Base-by-base conservation (phyloP, 2,329 filamentous ascomycete genomes). In the Ciborinia camelliae region DNA sequence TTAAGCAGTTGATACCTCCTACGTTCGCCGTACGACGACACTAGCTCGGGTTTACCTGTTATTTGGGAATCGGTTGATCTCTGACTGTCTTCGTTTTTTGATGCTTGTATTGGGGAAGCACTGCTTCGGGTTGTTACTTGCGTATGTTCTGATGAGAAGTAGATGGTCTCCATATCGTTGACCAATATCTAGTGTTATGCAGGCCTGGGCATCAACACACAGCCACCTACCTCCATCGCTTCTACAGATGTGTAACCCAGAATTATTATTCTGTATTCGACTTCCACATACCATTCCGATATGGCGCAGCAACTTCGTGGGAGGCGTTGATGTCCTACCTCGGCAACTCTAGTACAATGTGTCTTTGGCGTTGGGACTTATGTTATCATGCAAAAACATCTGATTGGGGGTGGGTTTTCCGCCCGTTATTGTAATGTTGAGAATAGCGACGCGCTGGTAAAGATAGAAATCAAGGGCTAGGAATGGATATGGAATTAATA, bases 51-150 rank as follows among this genome's bases (percentile, higher is more conserved):
- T 32, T 32, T 32, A n/a, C 3, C 20, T 9, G 28, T 4, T 23
- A 3, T 45, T 6, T 7, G 12, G 26, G 15, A 10, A 20, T n/a
- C 9, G 6, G 18, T 43, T 1, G 12, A 35, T 23, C 14, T 39
- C 14, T 6, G 14, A 3, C 0, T 26, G n/a, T 26, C 4, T n/a
- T 14, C 9, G 23, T 1, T 35, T 14, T 30, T 3, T n/a, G 15
- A 20, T 55, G n/a, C 18, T 55, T 20, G 4, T 28, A 32, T 32
- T 23, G 28, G 20, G 18, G 30, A 12, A 3, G 14, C 3, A 9
- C 3, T 4, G 7, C 4, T 1, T 23, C 18, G 6, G 6, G 32
- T 8, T 14, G 4, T n/a, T 3, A 7, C 5, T 32, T 4, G 4
- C 5, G 54, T 57, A 32, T 5, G 39, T 2, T 18, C n/a, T 5